phyloP scores from a whole-genome alignment of 2,329 filamentous ascomycete genomes.

The Aspergillus aculeatus region DNA sequence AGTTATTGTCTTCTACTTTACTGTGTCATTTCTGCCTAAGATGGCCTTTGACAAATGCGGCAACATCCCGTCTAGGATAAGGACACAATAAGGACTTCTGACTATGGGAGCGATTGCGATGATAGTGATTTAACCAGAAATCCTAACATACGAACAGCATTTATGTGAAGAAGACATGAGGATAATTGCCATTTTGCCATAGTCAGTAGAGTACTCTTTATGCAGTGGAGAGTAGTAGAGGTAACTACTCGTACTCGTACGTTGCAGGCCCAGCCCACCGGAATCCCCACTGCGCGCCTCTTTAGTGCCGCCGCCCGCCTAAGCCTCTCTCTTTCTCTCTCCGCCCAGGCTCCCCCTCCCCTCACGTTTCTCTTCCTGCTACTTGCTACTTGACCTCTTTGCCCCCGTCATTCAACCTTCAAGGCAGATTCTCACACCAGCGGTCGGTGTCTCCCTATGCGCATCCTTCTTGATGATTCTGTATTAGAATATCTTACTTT shows the following conservation, averaged over 20 bases:
- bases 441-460: background rate
- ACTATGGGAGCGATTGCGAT: no score
- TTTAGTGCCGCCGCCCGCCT: constrained; percentile 1
- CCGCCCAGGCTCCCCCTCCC: background rate
- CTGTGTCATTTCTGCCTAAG: background rate
- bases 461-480: background rate
- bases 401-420: background rate
- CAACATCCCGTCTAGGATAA: background rate
- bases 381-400: constrained; percentile 13
- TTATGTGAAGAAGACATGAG: no score
- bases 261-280: background rate
- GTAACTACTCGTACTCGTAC: no score
- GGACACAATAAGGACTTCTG: background rate
- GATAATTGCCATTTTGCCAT: no score
- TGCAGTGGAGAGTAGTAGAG: no score
- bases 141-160: no score
- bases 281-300: constrained; percentile 3
- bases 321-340: constrained; percentile 7
- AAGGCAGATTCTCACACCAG: background rate
- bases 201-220: no score
- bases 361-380: constrained; percentile 2
- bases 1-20: background rate
- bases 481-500: background rate
- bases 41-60: background rate
- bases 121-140: no score